phyloP scores from a whole-genome alignment of 225 moss, liverwort and hornwort species.

The Marchantia paleacea region DNA sequence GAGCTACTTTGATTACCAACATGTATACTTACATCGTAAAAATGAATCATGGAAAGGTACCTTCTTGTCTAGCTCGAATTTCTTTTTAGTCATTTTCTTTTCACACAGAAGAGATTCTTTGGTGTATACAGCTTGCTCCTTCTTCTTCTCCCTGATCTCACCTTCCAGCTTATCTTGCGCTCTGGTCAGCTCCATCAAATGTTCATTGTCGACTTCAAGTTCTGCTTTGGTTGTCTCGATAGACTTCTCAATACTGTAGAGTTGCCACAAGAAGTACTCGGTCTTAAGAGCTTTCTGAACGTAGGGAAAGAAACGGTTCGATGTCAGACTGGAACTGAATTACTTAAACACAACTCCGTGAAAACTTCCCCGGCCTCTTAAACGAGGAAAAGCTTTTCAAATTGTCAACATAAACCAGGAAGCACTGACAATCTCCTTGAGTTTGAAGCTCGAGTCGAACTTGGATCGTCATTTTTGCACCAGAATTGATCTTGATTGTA shows the following conservation, averaged over 20 bases:
- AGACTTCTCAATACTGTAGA: conserved; percentile 82
- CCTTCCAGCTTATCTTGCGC: conserved; percentile 76
- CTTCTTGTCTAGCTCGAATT: conserved; percentile 91
- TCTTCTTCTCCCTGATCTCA: conserved; percentile 72
- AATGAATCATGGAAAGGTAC: conserved; percentile 28
- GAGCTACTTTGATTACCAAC: not conserved
- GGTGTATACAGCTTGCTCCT: conserved; percentile 71
- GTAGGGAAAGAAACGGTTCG: conserved; percentile 1
- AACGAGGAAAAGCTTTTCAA: not conserved
- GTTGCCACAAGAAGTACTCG: conserved; percentile 86
- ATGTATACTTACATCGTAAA: not conserved
- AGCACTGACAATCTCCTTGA: not conserved
- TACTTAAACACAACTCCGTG: not conserved
- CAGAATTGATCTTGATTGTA: too few relatives aligned
- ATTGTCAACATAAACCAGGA: not conserved
- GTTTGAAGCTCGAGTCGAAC: too few relatives aligned
- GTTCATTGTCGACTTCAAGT: conserved; percentile 69
- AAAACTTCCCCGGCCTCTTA: not conserved
- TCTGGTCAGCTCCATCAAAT: conserved; percentile 61
- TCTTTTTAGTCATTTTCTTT: conserved; percentile 75
- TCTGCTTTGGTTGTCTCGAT: conserved; percentile 63
- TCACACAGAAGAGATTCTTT: conserved; percentile 75
- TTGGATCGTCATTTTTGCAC: too few relatives aligned
- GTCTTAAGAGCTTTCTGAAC: conserved; percentile 84
- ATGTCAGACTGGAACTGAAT: not conserved